Percentiles rank a stretch among this genome's conserved stretches.
Evolutionary conservation across 257 asterid species (phyloP).

Genomic region (Solanum infundibuliforme): DNA sequence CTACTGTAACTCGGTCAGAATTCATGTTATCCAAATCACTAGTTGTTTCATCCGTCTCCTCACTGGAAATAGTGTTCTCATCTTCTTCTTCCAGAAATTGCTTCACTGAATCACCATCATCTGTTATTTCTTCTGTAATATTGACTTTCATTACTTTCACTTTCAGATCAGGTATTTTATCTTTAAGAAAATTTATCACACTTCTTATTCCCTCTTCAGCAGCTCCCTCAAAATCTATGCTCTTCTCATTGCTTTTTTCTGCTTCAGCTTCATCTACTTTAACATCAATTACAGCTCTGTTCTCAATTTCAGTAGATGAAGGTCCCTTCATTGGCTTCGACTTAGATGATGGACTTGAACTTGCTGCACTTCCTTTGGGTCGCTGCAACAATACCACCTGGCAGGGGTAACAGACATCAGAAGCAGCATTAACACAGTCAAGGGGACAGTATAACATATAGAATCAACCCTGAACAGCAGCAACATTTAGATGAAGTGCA

Average conservation of each 20-base stretch:
- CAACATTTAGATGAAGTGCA: neutral
- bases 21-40: constrained; percentile 30
- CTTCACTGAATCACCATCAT: constrained; percentile 46
- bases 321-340: constrained; percentile 43
- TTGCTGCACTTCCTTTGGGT: constrained; percentile 36
- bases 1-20: constrained; percentile 39
- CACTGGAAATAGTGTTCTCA: constrained; percentile 23
- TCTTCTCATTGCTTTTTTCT: constrained; percentile 51
- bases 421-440: constrained; percentile 1
- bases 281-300: constrained; percentile 52
- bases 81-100: constrained; percentile 56
- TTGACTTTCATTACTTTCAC: constrained; percentile 63
- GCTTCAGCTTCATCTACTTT: constrained; percentile 50
- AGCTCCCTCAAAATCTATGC: constrained; percentile 65
- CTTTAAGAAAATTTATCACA: constrained; percentile 79
- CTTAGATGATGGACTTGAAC: constrained; percentile 37
- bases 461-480: neutral
- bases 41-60: constrained; percentile 44
- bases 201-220: constrained; percentile 85
- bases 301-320: constrained; percentile 45
- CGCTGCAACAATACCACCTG: constrained; percentile 80
- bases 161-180: constrained; percentile 80
- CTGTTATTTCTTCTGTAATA: constrained; percentile 40
- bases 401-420: constrained; percentile 10
- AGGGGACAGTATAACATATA: neutral